Base-by-base conservation (phyloP, 345 rosid species). In the Pugionium dolabratum region DNA sequence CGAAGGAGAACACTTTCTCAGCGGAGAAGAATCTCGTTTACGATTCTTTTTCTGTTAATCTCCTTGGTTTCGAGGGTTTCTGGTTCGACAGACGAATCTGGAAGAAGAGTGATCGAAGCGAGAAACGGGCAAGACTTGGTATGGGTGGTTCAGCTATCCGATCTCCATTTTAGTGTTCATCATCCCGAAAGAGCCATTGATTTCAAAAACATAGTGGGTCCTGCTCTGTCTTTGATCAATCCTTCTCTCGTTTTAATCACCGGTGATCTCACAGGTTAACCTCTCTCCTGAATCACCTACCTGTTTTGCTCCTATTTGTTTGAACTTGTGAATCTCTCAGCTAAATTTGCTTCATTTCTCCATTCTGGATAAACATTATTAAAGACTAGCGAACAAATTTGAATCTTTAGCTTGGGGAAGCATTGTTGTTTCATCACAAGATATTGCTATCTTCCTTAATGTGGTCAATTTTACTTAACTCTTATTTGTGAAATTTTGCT, bases 111-210 rank as follows among this genome's bases (percentile, higher is more conserved):
- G 54, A 77, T 87, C 9, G 76, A 84, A 54, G 85, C 82, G 25
- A 60, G 75, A 70, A 82, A 64, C 36, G 91, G 85, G 10, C 86
- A 91, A 41, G 94, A 86, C 53, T 81, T 88, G 75, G 70, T 86
- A 32, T 90, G 96, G 98, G 84, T 79, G 39, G 97, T 93, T 73
- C 98, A 93, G 81, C 83, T 93, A 27, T 93, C 97, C 48, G 98
- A 93, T 83, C 98, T 88, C 67, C 98, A 93, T 76, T 93, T 94
- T 83, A 94, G 99, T 54, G 95, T 90, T 58, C 92, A 86, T 78
- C 83, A 86, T 93, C 97, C 97, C 34, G 80, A 85, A 9, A 84
- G 97, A 78, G 97, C 97, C 48, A 64, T 74, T n/a, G 86, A 88
- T 59, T 93, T 93, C 76, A 79, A 45, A 53, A 71, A 62, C 41